Conservation (phyloP, 768 basidiomycete genomes). For the Hirschioporus abietinus region DNA sequence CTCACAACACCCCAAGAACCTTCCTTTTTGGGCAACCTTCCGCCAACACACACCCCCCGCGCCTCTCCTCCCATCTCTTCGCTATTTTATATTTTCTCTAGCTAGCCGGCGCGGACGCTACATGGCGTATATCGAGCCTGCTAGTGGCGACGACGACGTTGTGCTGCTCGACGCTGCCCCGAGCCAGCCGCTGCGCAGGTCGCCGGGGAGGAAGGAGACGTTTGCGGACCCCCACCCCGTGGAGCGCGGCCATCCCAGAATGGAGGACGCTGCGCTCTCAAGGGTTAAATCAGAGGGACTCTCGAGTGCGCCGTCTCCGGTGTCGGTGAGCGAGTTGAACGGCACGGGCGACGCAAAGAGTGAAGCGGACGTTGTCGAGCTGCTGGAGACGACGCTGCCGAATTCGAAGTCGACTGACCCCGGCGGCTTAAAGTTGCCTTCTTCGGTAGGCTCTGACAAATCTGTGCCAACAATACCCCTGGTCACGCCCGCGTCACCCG, state of each 20-base stretch:
- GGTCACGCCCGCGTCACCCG: not conserved
- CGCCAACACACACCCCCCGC: not conserved
- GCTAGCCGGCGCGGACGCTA: not conserved
- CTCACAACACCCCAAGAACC: slow-evolving; percentile 1
- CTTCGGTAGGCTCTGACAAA: not conserved
- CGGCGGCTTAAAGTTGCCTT: not conserved
- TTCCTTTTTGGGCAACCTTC: not conserved
- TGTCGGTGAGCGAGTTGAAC: not conserved
- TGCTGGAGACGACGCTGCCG: not conserved
- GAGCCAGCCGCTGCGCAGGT: not conserved
- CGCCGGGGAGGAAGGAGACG: not conserved
- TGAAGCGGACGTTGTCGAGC: not conserved
- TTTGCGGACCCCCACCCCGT: not conserved
- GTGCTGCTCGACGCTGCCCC: not conserved
- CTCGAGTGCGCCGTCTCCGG: not conserved
- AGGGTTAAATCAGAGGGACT: not conserved
- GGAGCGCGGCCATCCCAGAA: not conserved
- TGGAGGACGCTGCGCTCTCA: not conserved
- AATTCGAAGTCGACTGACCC: not conserved
- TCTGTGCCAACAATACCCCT: not conserved
- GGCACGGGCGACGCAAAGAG: not conserved
- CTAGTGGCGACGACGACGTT: not conserved
- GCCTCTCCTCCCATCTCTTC: not conserved
- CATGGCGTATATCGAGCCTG: not conserved
- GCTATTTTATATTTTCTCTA: not conserved